Evolutionary conservation across 2,329 filamentous ascomycete genomes (phyloP).

Genomic region (Fusarium gaditjirri): DNA sequence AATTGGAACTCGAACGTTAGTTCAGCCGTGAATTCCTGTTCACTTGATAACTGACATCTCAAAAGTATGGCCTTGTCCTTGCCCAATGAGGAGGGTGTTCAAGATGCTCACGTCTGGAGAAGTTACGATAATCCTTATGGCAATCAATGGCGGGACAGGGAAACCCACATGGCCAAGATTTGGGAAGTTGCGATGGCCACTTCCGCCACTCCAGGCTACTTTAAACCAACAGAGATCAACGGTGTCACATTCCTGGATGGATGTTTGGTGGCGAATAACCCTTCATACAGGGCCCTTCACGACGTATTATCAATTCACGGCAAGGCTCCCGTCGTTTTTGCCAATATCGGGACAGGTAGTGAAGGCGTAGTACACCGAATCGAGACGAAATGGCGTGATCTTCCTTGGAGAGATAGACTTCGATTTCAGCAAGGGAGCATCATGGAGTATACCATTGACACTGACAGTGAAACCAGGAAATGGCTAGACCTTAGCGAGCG

Average conservation of each 20-base stretch:
- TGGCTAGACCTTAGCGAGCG: no score
- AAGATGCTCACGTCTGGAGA: background rate
- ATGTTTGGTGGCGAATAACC: background rate
- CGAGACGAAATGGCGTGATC: no score
- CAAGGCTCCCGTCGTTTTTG: background rate
- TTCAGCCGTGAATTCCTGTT: fast-evolving
- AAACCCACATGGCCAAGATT: no score
- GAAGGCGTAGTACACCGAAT: no score
- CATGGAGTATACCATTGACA: no score
- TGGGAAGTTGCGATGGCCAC: background rate
- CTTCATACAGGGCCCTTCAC: background rate
- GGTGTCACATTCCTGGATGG: background rate
- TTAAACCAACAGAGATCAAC: background rate
- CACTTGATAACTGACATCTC: no score
- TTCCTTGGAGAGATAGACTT: no score
- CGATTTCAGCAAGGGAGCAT: no score
- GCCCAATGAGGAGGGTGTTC: no score
- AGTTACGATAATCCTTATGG: background rate
- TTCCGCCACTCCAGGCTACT: background rate
- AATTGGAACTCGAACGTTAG: background rate
- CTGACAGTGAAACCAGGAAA: no score
- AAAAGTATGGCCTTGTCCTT: no score
- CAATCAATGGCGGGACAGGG: no score
- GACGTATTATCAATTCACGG: background rate
- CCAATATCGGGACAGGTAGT: background rate